Base-by-base conservation (phyloP, 2,329 filamentous ascomycete species). In the Sporothrix variecibatus region DNA sequence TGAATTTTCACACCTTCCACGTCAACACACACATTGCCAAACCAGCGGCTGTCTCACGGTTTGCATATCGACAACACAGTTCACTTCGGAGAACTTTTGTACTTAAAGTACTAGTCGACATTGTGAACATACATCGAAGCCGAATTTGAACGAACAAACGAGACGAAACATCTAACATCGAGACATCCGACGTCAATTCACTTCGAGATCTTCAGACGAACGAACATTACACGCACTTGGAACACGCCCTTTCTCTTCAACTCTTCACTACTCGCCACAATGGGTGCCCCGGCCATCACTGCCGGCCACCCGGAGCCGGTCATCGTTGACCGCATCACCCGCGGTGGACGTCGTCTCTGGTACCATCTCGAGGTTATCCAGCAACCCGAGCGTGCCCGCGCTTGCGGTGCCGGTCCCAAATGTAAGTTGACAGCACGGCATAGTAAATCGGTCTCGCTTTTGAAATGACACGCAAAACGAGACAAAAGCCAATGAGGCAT, bases 321-420 rank as follows among this genome's bases (percentile, higher is more conserved):
- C 67, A 74, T 86, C 70, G 78, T 81, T 67, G 77, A 82, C 75
- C 87, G 92, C 70, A 85, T 88, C 72, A 97, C 94, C 58, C 90
- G 90, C 78, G 91, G 92, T 78, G 93, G 93, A 76, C 90, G 93
- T 78, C 90, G 87, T 76, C 88, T 98, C 78, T 94, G 90, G 80
- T 98, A 98, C 83, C 87, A 89, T 77, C 86, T 98, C 82, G 90
- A 89, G 75, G 94, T 98, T 73, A 91, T 98, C 79, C 96, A 99
- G 84, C 94, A 98, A 82, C 96, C 96, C 26, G 93, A 97, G 84
- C 93, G 95, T 79, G 95, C 96, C 69, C 90, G 96, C 86, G 96
- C 96, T 73, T 99, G 96, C 82, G 96, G 96, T 80, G 95, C 94
- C 73, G 96, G 96, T 75, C 94, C 94, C 72, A 98, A 98, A 85